These are phyloP conservation scores for Trichoderma arundinaceum DNA, from an alignment of 2,329 filamentous ascomycete species.

Conservation along the genomic window DNA sequence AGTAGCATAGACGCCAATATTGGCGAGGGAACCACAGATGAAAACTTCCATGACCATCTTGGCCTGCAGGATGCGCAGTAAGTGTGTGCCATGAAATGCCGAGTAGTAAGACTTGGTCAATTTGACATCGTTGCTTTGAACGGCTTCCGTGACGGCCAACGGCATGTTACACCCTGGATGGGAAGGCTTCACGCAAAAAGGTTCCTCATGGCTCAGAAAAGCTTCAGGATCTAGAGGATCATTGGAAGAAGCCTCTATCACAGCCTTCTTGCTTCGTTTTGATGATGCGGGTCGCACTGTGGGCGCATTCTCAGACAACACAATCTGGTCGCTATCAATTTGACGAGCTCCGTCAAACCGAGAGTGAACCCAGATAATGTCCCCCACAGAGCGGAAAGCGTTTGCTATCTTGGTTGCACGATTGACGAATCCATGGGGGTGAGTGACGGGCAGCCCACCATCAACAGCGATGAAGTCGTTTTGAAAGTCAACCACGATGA, in stretches of 20 bases:
- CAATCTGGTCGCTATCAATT: constrained; percentile 58
- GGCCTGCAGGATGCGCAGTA: constrained; percentile 80
- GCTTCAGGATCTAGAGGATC: constrained; percentile 47
- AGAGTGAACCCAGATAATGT: constrained; percentile 85
- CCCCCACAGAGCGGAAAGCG: constrained; percentile 72
- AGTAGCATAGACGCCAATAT: constrained; percentile 88
- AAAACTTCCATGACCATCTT: constrained; percentile 88
- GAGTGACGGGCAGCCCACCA: constrained; percentile 69
- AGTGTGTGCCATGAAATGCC: constrained; percentile 75
- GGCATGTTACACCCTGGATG: constrained; percentile 55
- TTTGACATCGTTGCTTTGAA: constrained; percentile 57
- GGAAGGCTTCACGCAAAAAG: constrained; percentile 52
- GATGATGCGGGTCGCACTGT: constrained; percentile 28
- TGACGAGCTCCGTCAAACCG: constrained; percentile 69
- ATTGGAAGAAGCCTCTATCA: constrained; percentile 9
- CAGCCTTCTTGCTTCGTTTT: constrained; percentile 29
- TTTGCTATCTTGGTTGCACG: constrained; percentile 69
- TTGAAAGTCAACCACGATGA: constrained; percentile 86
- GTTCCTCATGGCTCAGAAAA: constrained; percentile 52
- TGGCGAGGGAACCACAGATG: constrained; percentile 84
- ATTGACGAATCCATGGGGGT: constrained; percentile 69
- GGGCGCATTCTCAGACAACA: constrained; percentile 48
- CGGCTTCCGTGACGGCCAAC: constrained; percentile 47
- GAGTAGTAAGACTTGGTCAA: constrained; percentile 83
- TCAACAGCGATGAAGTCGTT: constrained; percentile 78